Evolutionary conservation across 495 filamentous ascomycete species (phyloP).

Genomic region (Penicillium malachiteum): DNA sequence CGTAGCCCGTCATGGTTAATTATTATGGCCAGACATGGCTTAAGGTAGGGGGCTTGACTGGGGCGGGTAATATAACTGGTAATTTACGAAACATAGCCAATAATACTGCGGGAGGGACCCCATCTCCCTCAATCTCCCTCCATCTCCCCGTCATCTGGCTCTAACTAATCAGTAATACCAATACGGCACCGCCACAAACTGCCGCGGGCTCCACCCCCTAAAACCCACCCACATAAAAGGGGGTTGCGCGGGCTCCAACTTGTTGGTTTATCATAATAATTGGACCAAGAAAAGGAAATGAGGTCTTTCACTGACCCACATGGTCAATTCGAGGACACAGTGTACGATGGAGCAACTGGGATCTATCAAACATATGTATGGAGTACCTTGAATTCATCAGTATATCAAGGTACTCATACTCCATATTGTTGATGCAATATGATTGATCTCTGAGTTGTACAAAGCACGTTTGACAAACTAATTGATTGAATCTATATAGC

Average conservation of each 20-base stretch:
- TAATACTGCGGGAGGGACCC: background rate
- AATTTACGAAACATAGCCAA: conserved; percentile 20
- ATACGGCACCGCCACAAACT: conserved; percentile 29
- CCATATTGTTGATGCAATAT: too few relatives aligned
- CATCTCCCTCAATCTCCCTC: background rate
- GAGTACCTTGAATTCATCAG: too few relatives aligned
- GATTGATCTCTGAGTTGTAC: too few relatives aligned
- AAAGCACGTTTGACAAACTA: too few relatives aligned
- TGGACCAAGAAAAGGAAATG: conserved; percentile 3
- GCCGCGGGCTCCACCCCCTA: conserved; percentile 15
- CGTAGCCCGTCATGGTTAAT: conserved; percentile 22
- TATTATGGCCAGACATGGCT: conserved; percentile 22
- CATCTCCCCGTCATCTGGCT: background rate
- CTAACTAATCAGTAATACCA: conserved; percentile 12
- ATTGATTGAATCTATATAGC: too few relatives aligned
- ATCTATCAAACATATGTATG: background rate
- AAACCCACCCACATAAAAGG: conserved; percentile 21
- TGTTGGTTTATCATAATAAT: background rate
- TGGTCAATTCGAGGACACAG: background rate
- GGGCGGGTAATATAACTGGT: conserved; percentile 9
- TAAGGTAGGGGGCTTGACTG: conserved; percentile 18
- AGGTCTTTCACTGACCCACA: conserved; percentile 5
- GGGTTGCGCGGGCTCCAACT: conserved; percentile 11
- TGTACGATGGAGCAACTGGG: too few relatives aligned
- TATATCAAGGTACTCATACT: too few relatives aligned